phyloP scores from a whole-genome alignment of 2,329 filamentous ascomycete genomes.

The Trichoderma guizhouense region DNA sequence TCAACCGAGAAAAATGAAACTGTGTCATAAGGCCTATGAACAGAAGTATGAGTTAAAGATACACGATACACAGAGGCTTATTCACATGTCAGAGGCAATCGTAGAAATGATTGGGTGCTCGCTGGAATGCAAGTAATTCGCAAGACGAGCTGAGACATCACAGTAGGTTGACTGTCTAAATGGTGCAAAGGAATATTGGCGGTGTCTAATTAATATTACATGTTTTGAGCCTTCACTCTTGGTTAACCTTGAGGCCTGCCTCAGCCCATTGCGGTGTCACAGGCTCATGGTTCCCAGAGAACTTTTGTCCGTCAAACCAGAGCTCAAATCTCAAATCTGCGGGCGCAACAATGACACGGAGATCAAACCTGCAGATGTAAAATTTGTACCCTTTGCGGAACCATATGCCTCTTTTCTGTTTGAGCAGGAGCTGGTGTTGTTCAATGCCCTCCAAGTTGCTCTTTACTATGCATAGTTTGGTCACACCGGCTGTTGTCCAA shows the following conservation, averaged over 20 bases:
- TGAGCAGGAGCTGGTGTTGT: conserved; percentile 37
- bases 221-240: not conserved
- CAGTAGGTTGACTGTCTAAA: not conserved
- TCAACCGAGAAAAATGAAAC: not conserved
- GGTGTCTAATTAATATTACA: not conserved
- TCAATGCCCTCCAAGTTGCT: conserved; percentile 40
- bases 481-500: conserved; percentile 31
- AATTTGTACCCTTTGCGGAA: conserved; percentile 36
- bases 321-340: conserved; percentile 50
- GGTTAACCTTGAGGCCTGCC: not conserved
- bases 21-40: not conserved
- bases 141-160: not conserved
- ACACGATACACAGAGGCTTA: no score
- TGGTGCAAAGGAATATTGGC: not conserved
- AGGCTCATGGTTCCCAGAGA: conserved; percentile 25
- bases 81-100: not conserved
- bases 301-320: conserved; percentile 34
- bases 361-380: conserved; percentile 43
- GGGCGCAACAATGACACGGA: conserved; percentile 53
- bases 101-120: not conserved
- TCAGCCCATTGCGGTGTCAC: conserved; percentile 30
- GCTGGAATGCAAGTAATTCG: not conserved
- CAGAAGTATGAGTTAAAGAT: not conserved
- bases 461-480: conserved; percentile 38
- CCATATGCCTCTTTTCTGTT: conserved; percentile 34